phyloP scores from a whole-genome alignment of 306 rosid genomes.

The Cyclanthera cordifolia region DNA sequence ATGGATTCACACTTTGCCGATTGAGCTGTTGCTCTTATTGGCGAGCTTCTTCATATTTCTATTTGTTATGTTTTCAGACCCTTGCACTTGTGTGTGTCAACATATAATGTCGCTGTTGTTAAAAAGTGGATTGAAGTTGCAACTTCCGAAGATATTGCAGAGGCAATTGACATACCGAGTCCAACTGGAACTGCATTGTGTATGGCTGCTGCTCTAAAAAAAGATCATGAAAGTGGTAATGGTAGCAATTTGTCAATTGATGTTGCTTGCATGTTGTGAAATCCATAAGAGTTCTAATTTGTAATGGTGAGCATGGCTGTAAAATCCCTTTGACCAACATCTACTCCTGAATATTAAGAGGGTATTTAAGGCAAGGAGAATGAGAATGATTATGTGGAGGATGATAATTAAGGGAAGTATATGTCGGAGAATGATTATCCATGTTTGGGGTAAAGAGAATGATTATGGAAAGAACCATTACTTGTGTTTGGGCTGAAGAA shows the following conservation, averaged over 20 bases:
- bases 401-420: too few relatives aligned
- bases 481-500: too few relatives aligned
- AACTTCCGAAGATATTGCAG: constrained; percentile 63
- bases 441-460: too few relatives aligned
- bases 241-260: constrained; percentile 4
- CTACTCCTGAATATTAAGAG: not conserved
- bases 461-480: too few relatives aligned
- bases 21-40: too few relatives aligned
- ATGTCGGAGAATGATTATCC: too few relatives aligned
- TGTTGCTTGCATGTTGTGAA: not conserved
- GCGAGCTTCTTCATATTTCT: not conserved
- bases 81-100: constrained; percentile 83
- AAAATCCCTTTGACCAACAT: constrained; percentile 1
- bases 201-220: constrained; percentile 95
- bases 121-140: constrained; percentile 94
- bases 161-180: constrained; percentile 68
- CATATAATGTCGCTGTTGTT: constrained; percentile 88
- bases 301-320: not conserved
- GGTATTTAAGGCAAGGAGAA: too few relatives aligned
- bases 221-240: constrained; percentile 88
- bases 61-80: constrained; percentile 45
- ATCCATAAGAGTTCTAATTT: not conserved
- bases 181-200: constrained; percentile 89
- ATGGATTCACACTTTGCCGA: too few relatives aligned
- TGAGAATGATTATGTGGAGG: too few relatives aligned